phyloP scores from a whole-genome alignment of 208 protist species.

The Novymonas esmeraldas region DNA sequence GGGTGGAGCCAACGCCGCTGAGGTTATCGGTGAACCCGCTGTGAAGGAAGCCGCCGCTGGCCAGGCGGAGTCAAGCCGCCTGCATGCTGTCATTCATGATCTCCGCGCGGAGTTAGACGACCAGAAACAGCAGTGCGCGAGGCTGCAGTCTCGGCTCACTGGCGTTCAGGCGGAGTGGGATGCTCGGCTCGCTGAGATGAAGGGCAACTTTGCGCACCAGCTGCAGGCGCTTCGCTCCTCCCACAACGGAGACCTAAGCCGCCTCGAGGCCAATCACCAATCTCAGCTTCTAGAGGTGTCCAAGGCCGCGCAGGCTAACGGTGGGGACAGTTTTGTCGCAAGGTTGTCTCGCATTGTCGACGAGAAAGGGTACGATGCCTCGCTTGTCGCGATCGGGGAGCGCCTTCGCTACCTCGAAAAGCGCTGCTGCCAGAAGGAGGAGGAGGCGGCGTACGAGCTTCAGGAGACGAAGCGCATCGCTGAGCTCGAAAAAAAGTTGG shows the following conservation, averaged over 20 bases:
- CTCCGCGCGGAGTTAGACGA: slow-evolving; percentile 27
- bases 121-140: slow-evolving; percentile 32
- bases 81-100: slow-evolving; percentile 30
- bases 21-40: not conserved
- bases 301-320: slow-evolving; percentile 10
- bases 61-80: not conserved
- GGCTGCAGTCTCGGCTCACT: slow-evolving; percentile 34
- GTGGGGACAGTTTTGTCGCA: slow-evolving; percentile 7
- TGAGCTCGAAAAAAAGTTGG: slow-evolving; percentile 63
- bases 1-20: too few species aligned
- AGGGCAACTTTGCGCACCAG: slow-evolving; percentile 41
- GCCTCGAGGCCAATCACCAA: slow-evolving; percentile 48
- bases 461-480: slow-evolving; percentile 58
- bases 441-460: slow-evolving; percentile 58
- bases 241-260: slow-evolving; percentile 53
- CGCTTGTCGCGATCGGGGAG: slow-evolving; percentile 62
- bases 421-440: slow-evolving; percentile 57
- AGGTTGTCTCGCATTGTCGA: slow-evolving; percentile 24
- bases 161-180: slow-evolving; percentile 45
- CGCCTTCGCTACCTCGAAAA: slow-evolving; percentile 69
- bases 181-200: slow-evolving; percentile 32
- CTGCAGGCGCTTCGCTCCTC: slow-evolving; percentile 35
- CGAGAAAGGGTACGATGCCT: slow-evolving; percentile 33
- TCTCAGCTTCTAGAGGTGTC: slow-evolving; percentile 34
- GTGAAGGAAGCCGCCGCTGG: not conserved